phyloP scores from a whole-genome alignment of 257 asterid species.

The Capsicum pubescens region DNA sequence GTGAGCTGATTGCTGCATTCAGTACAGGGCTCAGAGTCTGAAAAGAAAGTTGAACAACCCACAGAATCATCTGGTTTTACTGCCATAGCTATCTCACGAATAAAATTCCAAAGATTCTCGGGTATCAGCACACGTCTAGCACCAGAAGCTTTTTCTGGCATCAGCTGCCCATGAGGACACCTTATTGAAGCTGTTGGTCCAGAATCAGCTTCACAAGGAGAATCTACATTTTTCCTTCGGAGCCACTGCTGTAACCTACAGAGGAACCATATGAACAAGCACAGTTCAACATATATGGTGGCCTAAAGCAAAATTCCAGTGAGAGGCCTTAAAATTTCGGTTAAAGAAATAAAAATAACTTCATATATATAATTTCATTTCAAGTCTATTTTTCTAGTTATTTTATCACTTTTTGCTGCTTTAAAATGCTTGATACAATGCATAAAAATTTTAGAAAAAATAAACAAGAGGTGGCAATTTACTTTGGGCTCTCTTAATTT shows the following conservation, averaged over 20 bases:
- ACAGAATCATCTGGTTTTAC: slow-evolving; percentile 77
- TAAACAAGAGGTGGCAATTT: background rate
- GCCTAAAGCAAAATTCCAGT: background rate
- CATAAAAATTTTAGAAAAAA: slow-evolving; percentile 3
- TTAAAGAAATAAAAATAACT: background rate
- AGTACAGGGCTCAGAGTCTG: slow-evolving; percentile 77
- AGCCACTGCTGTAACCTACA: slow-evolving; percentile 97
- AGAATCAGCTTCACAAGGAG: slow-evolving; percentile 92
- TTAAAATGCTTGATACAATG: background rate
- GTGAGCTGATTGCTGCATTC: slow-evolving; percentile 67
- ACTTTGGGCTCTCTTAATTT: background rate
- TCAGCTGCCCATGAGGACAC: slow-evolving; percentile 86
- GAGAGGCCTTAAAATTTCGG: background rate
- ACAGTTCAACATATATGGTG: background rate
- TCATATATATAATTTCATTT: background rate
- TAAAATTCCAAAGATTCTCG: slow-evolving; percentile 82
- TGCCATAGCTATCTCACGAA: slow-evolving; percentile 66
- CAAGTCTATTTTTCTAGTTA: background rate
- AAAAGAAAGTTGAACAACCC: slow-evolving; percentile 70
- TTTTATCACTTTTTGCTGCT: background rate
- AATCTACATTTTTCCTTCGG: slow-evolving; percentile 75
- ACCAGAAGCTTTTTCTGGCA: slow-evolving; percentile 92
- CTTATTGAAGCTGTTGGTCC: slow-evolving; percentile 94
- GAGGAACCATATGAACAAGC: slow-evolving; percentile 33
- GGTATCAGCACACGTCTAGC: slow-evolving; percentile 84